Evolutionary conservation across 345 rosid species (phyloP).

Genomic region (Reutealis trisperma): DNA sequence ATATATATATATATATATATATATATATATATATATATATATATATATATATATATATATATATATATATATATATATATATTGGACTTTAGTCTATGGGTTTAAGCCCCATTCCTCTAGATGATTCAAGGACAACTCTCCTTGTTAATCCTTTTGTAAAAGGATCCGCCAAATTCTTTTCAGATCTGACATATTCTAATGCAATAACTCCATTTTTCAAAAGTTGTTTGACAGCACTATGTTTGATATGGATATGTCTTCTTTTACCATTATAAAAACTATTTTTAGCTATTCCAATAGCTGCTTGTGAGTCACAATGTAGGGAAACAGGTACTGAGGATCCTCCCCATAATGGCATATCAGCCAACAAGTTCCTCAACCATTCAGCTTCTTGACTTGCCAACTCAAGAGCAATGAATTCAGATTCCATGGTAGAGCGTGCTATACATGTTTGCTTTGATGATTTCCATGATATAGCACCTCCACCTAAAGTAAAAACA

Average conservation of each 20-base stretch:
- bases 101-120: neutral
- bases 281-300: neutral
- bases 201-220: neutral
- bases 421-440: neutral
- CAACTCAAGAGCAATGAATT: neutral
- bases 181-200: neutral
- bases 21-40: no score
- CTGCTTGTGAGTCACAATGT: neutral
- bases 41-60: no score
- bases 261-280: neutral
- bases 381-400: neutral
- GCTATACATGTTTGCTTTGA: neutral
- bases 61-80: no score
- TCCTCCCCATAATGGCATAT: neutral
- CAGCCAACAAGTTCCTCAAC: neutral
- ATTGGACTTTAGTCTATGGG: neutral
- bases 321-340: neutral
- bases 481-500: neutral
- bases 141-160: neutral
- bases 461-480: slow-evolving; percentile 4
- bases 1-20: no score
- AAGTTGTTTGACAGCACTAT: neutral
- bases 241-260: neutral
- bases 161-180: neutral
- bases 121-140: neutral